Evolutionary conservation across 1,284 basidiomycete genomes (phyloP).

Genomic region (Baeospora myosura): DNA sequence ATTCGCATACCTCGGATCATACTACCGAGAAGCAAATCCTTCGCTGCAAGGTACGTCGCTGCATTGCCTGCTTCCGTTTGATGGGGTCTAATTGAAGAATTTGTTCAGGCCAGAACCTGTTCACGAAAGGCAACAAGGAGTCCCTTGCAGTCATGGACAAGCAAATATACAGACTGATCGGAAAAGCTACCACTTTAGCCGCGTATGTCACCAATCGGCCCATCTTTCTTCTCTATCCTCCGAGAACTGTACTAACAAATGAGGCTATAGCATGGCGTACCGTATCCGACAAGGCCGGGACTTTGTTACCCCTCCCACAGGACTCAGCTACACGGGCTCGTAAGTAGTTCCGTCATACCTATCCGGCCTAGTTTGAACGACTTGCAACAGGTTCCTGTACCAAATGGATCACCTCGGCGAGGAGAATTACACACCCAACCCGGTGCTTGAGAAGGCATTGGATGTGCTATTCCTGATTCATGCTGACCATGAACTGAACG

Average conservation of each 20-base stretch:
- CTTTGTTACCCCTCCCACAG: slow-evolving; percentile 80
- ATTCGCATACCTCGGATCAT: slow-evolving; percentile 80
- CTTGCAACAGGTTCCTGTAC: slow-evolving; percentile 63
- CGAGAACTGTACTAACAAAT: too few relatives aligned
- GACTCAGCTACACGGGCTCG: slow-evolving; percentile 78
- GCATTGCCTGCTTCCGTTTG: neutral
- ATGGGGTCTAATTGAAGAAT: neutral
- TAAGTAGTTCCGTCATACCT: slow-evolving; percentile 28
- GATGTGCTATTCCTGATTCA: slow-evolving; percentile 83
- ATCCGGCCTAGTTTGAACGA: neutral
- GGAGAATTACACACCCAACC: slow-evolving; percentile 70
- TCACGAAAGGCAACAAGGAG: slow-evolving; percentile 56
- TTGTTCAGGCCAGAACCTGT: slow-evolving; percentile 65
- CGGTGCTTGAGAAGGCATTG: slow-evolving; percentile 76
- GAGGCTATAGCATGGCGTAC: slow-evolving; percentile 66
- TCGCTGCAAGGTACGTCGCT: slow-evolving; percentile 54
- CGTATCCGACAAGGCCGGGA: slow-evolving; percentile 81
- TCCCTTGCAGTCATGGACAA: slow-evolving; percentile 80
- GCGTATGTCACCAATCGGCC: slow-evolving; percentile 42
- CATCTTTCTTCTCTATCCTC: slow-evolving; percentile 1
- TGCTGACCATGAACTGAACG: slow-evolving; percentile 85
- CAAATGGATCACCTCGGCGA: slow-evolving; percentile 78
- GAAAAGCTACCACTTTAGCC: slow-evolving; percentile 81
- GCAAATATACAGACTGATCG: slow-evolving; percentile 82
- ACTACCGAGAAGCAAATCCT: slow-evolving; percentile 57